Evolutionary conservation across 306 rosid genomes (phyloP), one percentile per base, ranked within the genome.

Genomic region (Trifolium fragiferum): DNA sequence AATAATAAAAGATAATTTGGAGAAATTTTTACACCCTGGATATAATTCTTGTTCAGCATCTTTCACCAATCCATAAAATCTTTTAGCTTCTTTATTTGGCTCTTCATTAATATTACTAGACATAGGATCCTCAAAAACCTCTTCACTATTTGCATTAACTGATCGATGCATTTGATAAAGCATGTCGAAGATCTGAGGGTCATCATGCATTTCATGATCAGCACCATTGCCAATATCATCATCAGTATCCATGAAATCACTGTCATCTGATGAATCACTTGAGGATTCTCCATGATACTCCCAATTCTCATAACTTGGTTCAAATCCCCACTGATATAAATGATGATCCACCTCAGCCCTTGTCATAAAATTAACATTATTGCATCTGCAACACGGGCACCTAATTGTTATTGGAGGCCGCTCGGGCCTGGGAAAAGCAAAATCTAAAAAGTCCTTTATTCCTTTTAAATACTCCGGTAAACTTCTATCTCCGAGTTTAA

Each of bases 41-140:
- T 66, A 66, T n/a, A 66, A 25, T 23, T 23, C 7, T 66, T 66
- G 55, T 23, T 66, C 33, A 66, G 54, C 72, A 23, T 66, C 57
- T 12, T 66, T 23, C 20, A 66, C 27, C 20, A 66, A 43, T 66
- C 55, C 55, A 43, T 66, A 43, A 66, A 66, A 66, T 13, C 0
- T 66, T 66, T 43, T 66, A 21, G 55, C 57, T 11, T 66, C 72
- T 38, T 40, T 66, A 33, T 66, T 20, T 21, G 72, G 55, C 72
- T 66, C 57, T 46, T 66, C 55, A 66, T 19, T 14, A 15, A 38
- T 37, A 18, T 64, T 37, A 11, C 50, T 64, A 37, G 50, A 18
- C 8, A 10, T 19, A 4, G 47, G 68, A 9, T 37, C 8, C 10
- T 63, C 68, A 63, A 63, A 37, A 27, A 37, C 30, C 10, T 37